Conservation (phyloP, 192 early-diverging fungal species). For the Coemansia asiatica region DNA sequence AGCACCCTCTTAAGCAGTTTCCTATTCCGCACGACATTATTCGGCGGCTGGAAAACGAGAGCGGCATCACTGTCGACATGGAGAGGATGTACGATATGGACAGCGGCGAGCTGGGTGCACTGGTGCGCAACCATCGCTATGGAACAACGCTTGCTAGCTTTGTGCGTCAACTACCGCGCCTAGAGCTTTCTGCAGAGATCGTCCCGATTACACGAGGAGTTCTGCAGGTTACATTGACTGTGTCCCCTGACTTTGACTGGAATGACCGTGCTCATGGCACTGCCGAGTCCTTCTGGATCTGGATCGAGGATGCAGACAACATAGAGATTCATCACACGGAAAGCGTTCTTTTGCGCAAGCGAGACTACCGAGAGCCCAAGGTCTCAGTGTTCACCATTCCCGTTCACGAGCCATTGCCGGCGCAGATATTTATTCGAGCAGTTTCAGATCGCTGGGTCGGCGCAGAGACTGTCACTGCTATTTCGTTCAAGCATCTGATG, state of each 20-base stretch:
- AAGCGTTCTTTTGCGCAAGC: constrained; percentile 77
- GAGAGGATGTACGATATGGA: constrained; percentile 87
- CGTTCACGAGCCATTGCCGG: constrained; percentile 84
- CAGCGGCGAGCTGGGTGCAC: constrained; percentile 78
- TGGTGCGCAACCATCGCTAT: constrained; percentile 79
- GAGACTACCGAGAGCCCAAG: constrained; percentile 65
- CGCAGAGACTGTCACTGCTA: constrained; percentile 76
- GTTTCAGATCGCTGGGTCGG: constrained; percentile 96
- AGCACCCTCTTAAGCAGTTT: constrained; percentile 87
- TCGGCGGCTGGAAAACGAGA: constrained; percentile 59
- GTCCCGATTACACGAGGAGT: constrained; percentile 94
- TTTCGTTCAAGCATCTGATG: constrained; percentile 91
- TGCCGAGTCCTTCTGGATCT: constrained; percentile 93
- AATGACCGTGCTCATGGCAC: constrained; percentile 89
- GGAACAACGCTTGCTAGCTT: constrained; percentile 71
- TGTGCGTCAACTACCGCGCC: constrained; percentile 81
- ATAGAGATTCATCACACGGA: constrained; percentile 91
- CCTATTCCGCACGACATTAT: constrained; percentile 68
- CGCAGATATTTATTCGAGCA: constrained; percentile 90
- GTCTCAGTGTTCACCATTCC: constrained; percentile 87
- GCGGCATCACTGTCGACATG: constrained; percentile 28
- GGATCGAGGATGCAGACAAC: constrained; percentile 90
- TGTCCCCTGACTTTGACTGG: constrained; percentile 90
- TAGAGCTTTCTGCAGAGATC: constrained; percentile 77
- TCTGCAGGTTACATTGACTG: constrained; percentile 75